These are phyloP conservation scores for Prunus yedoensis DNA, from an alignment of 331 rosid species.

Conservation along the genomic window DNA sequence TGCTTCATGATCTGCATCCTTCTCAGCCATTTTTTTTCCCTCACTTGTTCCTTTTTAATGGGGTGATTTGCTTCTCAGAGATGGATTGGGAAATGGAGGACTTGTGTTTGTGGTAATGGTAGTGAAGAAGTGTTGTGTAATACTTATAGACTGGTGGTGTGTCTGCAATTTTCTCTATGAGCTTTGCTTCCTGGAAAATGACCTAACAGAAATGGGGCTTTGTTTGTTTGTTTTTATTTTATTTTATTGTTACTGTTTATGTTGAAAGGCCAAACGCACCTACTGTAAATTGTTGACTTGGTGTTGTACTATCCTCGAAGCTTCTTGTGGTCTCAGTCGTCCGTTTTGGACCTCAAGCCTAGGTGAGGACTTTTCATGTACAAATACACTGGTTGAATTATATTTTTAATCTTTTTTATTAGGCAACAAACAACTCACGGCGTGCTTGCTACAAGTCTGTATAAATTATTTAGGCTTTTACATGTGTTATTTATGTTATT, in stretches of 20 bases:
- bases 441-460: too few species aligned
- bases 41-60: background rate
- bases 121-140: background rate
- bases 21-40: background rate
- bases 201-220: background rate
- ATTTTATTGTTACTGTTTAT: background rate
- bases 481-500: too few species aligned
- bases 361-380: too few species aligned
- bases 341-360: background rate
- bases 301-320: background rate
- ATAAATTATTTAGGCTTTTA: too few species aligned
- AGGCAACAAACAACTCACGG: too few species aligned
- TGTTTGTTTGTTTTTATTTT: background rate
- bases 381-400: too few species aligned
- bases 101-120: background rate
- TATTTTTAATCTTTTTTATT: too few species aligned
- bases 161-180: background rate
- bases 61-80: background rate
- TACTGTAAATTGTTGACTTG: constrained; percentile 6
- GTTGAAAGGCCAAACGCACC: background rate
- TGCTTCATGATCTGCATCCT: constrained; percentile 5
- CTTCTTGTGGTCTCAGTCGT: background rate
- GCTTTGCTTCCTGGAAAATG: background rate
- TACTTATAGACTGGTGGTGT: background rate
- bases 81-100: background rate